Evolutionary conservation across 2,329 filamentous ascomycete species (phyloP), one percentile per base, ranked within the genome.

Genomic region (Penicillium sp.): DNA sequence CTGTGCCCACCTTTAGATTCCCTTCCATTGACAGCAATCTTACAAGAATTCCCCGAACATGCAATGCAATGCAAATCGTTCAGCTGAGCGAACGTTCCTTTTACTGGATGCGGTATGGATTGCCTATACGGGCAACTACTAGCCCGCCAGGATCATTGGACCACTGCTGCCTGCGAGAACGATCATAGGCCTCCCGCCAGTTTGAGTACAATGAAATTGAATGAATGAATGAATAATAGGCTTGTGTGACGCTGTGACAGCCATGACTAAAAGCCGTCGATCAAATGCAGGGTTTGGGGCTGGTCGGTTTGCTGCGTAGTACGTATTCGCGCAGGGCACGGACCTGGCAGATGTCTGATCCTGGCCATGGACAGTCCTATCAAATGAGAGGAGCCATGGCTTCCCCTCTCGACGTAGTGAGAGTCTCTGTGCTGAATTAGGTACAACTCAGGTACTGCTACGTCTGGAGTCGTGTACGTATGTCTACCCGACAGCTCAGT

Each of bases 271-370:
- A 14, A 35, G 8, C 6, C 4, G 40, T 23, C 40, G 40, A 43
- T 43, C 40, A 20, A 18, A 43, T 23, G 40, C 40, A 43, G 40
- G 40, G 40, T 23, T 43, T 43, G 18, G 6, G 40, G 30, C 30
- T 35, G 30, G 30, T 16, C 30, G 30, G 30, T 16, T 14, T 35
- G 16, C 8, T 16, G 6, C 30, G 26, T 38, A n/a, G 8, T 33
- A 45, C 30, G 26, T 23, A 30, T 14, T 14, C n/a, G 26, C n/a
- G 24, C 16, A 43, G 45, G 23, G 51, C 51, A 38, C 51, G 18
- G 51, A 53, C 51, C 26, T 45, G 42, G 2, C 20, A 33, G 43
- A 26, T 53, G 50, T 35, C 49, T 51, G 35, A 38, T 43, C 47
- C 47, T 23, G 26, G 47, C n/a, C n/a, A n/a, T n/a, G n/a, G n/a